These are phyloP conservation scores for Triticum turgidum DNA, from an alignment of 176 grass and related monocot genomes.

Conservation along the genomic window DNA sequence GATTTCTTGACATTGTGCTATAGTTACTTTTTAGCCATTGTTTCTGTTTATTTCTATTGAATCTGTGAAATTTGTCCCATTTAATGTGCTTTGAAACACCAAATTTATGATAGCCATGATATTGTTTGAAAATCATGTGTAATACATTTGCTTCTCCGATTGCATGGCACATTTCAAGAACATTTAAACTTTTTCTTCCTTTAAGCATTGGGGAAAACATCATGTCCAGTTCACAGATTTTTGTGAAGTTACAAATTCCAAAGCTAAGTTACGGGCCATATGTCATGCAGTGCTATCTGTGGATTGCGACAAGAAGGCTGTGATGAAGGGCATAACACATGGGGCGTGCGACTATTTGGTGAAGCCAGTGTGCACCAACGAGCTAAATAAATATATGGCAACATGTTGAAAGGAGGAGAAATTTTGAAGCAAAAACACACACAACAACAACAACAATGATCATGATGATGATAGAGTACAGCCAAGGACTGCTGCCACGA, in stretches of 20 bases:
- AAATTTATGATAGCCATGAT: not conserved
- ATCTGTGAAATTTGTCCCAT: not conserved
- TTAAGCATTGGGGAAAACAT: not conserved
- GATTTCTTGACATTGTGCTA: not conserved
- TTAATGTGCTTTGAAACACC: not conserved
- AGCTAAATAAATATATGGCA: not conserved
- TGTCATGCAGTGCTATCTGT: not conserved
- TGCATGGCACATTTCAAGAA: not conserved
- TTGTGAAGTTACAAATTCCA: not conserved
- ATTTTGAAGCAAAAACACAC: not conserved
- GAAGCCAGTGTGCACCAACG: not conserved
- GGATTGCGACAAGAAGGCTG: not conserved
- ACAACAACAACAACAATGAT: not conserved
- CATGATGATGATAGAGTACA: not conserved
- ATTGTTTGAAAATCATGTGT: not conserved
- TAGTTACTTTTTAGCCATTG: not conserved
- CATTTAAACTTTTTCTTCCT: not conserved
- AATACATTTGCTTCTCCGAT: not conserved
- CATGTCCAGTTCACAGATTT: not conserved
- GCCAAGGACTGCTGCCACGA: not conserved
- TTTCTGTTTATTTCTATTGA: not conserved
- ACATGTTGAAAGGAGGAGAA: constrained; percentile 1
- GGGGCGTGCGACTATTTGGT: not conserved
- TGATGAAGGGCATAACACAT: not conserved
- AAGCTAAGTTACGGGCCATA: not conserved